A percentile compares a stretch with the other conserved stretches of the same genome.
Conservation (phyloP, 768 basidiomycete genomes). For the Tephrocybe sp. region DNA sequence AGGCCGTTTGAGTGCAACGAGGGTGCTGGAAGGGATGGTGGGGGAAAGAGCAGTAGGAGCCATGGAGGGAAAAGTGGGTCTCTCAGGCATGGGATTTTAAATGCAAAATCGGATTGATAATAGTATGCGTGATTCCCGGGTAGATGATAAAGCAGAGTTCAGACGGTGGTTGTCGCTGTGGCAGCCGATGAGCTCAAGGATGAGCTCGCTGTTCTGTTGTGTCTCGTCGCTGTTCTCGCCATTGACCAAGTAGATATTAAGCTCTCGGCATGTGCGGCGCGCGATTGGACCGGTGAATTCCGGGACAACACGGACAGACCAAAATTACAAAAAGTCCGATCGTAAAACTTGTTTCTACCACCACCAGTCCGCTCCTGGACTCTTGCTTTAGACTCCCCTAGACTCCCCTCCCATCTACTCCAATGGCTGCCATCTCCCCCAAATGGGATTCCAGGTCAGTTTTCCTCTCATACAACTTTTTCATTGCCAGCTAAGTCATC, state of each 20-base stretch:
- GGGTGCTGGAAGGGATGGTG: neutral
- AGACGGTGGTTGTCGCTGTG: neutral
- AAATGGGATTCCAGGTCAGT: conserved; percentile 78
- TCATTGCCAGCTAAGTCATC: conserved; percentile 4
- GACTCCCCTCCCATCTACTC: conserved; percentile 27
- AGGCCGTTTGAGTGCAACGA: conserved; percentile 22
- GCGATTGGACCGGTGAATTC: conserved; percentile 35
- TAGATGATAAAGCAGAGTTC: neutral
- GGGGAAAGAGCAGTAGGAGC: conserved; percentile 14
- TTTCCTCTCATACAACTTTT: neutral
- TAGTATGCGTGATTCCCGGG: neutral
- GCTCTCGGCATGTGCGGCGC: conserved; percentile 20
- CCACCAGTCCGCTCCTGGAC: conserved; percentile 21
- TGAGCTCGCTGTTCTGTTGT: neutral
- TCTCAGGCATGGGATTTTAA: conserved; percentile 4
- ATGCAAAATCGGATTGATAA: conserved; percentile 6
- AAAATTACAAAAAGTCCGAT: conserved; percentile 19
- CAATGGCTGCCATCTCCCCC: conserved; percentile 49
- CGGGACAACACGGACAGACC: conserved; percentile 34
- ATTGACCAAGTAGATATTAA: neutral
- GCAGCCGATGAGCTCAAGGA: neutral
- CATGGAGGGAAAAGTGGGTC: conserved; percentile 8
- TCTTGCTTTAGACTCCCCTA: conserved; percentile 27
- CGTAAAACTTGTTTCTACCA: conserved; percentile 19
- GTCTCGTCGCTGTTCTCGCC: neutral